These are phyloP conservation scores for Lavandula angustifolia DNA, from an alignment of 257 asterid species.

Conservation along the genomic window DNA sequence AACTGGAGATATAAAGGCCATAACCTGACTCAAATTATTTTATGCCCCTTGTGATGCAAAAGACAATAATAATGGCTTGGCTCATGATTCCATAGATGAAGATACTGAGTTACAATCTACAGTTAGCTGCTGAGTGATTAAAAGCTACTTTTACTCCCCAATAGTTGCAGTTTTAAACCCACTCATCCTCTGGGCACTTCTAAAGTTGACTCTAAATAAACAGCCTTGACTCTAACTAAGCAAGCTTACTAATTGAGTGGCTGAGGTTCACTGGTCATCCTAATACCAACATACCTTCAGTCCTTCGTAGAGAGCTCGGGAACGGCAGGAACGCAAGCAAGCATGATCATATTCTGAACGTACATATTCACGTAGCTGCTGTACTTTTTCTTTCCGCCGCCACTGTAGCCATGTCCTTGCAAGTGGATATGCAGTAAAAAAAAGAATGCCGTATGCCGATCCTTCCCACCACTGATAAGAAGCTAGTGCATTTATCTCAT, in stretches of 20 bases:
- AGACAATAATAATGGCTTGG: background rate
- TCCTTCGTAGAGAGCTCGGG: constrained; percentile 94
- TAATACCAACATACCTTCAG: constrained; percentile 57
- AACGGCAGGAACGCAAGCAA: constrained; percentile 90
- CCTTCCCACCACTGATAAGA: constrained; percentile 98
- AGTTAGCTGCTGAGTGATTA: background rate
- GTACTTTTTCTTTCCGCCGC: constrained; percentile 77
- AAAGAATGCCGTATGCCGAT: constrained; percentile 65
- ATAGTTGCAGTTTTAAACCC: background rate
- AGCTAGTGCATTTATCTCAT: constrained; percentile 77
- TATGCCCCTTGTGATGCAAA: background rate
- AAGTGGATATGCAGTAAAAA: constrained; percentile 70
- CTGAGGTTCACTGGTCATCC: constrained; percentile 17
- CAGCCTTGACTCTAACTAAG: background rate
- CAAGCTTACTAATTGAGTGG: constrained; percentile 3
- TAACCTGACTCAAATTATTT: background rate
- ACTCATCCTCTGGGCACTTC: background rate
- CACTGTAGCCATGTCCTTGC: constrained; percentile 89
- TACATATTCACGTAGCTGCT: constrained; percentile 83
- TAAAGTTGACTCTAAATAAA: background rate
- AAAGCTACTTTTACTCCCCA: no score
- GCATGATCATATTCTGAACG: constrained; percentile 95
- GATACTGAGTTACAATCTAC: background rate
- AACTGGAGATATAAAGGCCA: background rate
- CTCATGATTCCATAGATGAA: background rate